Base-by-base conservation (phyloP, 2,329 filamentous ascomycete species). In the Lithohypha guttulata region DNA sequence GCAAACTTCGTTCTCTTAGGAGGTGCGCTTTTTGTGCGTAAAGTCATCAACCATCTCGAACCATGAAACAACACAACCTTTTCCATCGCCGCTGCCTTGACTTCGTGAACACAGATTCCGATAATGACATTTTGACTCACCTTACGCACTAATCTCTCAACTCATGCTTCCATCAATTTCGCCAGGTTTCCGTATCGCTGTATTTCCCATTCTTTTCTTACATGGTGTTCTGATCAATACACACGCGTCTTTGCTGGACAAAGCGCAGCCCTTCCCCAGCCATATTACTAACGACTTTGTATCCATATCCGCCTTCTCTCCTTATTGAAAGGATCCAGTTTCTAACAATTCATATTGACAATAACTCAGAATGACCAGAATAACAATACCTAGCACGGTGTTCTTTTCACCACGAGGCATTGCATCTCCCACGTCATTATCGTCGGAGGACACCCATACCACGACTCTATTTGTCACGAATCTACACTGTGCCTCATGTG, bases 401-500 rank as follows among this genome's bases (percentile, higher is more conserved):
- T 39, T 39, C 22, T 39, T 39, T 14, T 39, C 30, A 20, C 37
- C 37, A 14, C 32, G 13, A 23, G 18, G 21, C 5, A 25, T 39
- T 25, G n/a, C n/a, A n/a, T n/a, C 30, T 4, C 15, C 18, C 4
- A 11, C 21, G n/a, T 22, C 13, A n/a, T 7, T 30, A n/a, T 21
- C 29, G 5, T 14, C 31, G 11, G n/a, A 34, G 15, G 14, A 34
- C 15, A n/a, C 22, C 7, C 27, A 34, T 29, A 34, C 38, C 20
- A 39, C 57, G 13, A 52, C 59, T 15, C 59, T 68, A 20, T 60
- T 66, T 41, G 62, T 66, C 34, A 62, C 61, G 42, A 69, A 69
- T 43, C 59, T 69, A 26, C 65, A 69, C 49, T 69, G 65, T 48
- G 53, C 64, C 11, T 68, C 64, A 14, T 69, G 65, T 42, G 62